Evolutionary conservation across 2,329 filamentous ascomycete species (phyloP).

Genomic region (Curvularia sp.): DNA sequence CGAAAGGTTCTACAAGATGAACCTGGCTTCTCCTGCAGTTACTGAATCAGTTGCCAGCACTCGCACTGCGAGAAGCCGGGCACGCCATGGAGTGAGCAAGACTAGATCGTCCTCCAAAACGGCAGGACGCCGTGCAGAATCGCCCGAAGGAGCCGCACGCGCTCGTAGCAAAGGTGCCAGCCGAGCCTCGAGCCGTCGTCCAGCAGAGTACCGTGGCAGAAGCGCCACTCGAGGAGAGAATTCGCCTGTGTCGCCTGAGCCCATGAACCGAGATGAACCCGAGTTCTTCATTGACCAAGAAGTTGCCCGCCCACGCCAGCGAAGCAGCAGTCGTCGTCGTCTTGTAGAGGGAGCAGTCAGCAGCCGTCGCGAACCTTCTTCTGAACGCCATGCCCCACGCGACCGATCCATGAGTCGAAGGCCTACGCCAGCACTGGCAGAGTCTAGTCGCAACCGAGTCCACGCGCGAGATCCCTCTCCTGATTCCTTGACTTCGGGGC

Average conservation of each 20-base stretch:
- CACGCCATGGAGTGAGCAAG: slow-evolving; percentile 43
- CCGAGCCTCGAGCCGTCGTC: slow-evolving; percentile 48
- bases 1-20: slow-evolving; percentile 57
- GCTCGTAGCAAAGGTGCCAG: slow-evolving; percentile 44
- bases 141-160: slow-evolving; percentile 41
- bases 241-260: slow-evolving; percentile 82
- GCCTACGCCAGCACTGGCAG: slow-evolving; percentile 37
- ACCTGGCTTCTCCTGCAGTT: slow-evolving; percentile 46
- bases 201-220: slow-evolving; percentile 44
- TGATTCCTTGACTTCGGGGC: slow-evolving; percentile 45
- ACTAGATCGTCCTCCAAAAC: slow-evolving; percentile 48
- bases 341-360: slow-evolving; percentile 55
- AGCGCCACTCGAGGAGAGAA: slow-evolving; percentile 55
- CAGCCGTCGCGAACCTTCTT: slow-evolving; percentile 55
- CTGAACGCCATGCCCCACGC: slow-evolving; percentile 51
- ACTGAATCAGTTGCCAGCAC: slow-evolving; percentile 48
- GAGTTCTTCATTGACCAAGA: slow-evolving; percentile 71
- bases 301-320: slow-evolving; percentile 56
- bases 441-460: slow-evolving; percentile 45
- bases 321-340: slow-evolving; percentile 61
- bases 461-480: slow-evolving; percentile 46
- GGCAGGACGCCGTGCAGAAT: slow-evolving; percentile 43
- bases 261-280: slow-evolving; percentile 69
- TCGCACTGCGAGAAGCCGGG: slow-evolving; percentile 47
- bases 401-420: slow-evolving; percentile 50